Conservation (phyloP, 805 yeast species). For the Hanseniaspora jakobsenii region DNA sequence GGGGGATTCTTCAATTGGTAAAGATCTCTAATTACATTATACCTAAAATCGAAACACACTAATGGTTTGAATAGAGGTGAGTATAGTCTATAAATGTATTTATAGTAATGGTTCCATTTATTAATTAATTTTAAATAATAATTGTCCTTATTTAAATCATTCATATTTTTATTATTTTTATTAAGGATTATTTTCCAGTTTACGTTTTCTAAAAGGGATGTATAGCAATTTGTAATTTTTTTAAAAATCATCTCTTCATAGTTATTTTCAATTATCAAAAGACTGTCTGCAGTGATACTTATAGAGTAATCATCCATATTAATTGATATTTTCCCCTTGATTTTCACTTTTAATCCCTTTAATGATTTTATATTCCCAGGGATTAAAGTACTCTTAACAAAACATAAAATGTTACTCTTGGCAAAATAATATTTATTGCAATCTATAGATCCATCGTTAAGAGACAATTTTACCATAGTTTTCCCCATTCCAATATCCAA, state of each 20-base stretch:
- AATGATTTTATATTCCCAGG: background rate
- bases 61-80: no score
- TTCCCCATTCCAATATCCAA: no score
- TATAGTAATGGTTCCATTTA: no score
- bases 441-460: slow-evolving; percentile 1
- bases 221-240: background rate
- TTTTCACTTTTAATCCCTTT: background rate
- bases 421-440: no score
- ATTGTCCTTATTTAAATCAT: no score
- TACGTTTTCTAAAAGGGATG: background rate
- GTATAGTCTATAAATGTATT: no score
- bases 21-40: no score
- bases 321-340: slow-evolving; percentile 1
- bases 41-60: no score
- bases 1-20: no score
- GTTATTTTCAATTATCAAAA: background rate
- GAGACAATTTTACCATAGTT: no score
- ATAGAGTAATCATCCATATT: background rate
- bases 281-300: background rate
- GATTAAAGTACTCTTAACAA: background rate
- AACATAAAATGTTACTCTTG: slow-evolving; percentile 3
- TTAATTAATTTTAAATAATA: no score
- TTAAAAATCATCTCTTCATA: background rate
- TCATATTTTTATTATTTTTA: no score
- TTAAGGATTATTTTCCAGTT: background rate